Conservation (phyloP, 2,329 filamentous ascomycete genomes). For the Neoascochyta sp. region DNA sequence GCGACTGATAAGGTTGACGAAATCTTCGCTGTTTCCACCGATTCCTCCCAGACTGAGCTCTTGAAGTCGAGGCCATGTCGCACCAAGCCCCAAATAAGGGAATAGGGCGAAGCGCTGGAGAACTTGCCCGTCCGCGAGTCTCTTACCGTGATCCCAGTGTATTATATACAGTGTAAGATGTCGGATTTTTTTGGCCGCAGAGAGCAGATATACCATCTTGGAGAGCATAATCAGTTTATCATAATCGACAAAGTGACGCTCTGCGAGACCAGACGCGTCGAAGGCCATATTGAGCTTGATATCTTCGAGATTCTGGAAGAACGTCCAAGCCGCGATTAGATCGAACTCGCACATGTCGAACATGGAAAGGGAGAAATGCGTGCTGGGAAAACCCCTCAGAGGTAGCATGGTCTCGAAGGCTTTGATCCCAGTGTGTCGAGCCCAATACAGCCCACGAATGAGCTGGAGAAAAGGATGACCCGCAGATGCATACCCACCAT, state of each 20-base stretch:
- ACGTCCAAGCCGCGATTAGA: constrained; percentile 17
- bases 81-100: constrained; percentile 12
- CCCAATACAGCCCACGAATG: constrained; percentile 21
- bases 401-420: no score
- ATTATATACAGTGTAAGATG: no score
- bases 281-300: constrained; percentile 17
- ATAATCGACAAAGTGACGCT: no score
- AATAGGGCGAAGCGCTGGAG: constrained; percentile 6
- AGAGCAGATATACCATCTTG: no score
- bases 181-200: no score
- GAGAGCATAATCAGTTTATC: no score
- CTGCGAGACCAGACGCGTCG: no score
- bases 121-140: no score
- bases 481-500: neutral
- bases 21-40: constrained; percentile 13
- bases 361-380: constrained; percentile 13
- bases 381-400: no score
- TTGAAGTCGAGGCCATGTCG: constrained; percentile 22
- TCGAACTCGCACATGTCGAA: constrained; percentile 14
- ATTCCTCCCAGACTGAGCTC: constrained; percentile 20
- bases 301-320: constrained; percentile 18
- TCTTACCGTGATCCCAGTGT: no score
- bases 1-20: constrained; percentile 16
- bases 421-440: constrained; percentile 20
- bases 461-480: constrained; percentile 27